Conservation (phyloP, 257 asterid species). For the Phtheirospermum japonicum region DNA sequence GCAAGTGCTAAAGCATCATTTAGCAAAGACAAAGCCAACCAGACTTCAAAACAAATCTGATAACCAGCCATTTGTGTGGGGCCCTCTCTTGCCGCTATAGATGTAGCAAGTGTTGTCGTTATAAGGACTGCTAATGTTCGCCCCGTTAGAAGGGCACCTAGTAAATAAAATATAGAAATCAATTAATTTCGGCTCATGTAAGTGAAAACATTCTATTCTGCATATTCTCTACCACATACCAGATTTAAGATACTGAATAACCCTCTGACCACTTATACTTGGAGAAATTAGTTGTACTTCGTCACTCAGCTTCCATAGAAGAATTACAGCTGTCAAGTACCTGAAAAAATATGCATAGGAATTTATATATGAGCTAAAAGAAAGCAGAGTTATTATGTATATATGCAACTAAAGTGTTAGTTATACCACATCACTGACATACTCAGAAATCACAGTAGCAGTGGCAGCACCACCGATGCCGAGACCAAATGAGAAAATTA, state of each 20-base stretch:
- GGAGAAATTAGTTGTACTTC: conserved; percentile 69
- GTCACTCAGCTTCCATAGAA: conserved; percentile 71
- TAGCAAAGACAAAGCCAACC: conserved; percentile 92
- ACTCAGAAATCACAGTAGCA: conserved; percentile 96
- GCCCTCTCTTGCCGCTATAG: conserved; percentile 90
- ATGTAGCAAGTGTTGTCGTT: conserved; percentile 81
- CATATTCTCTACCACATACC: conserved; percentile 38
- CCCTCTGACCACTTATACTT: conserved; percentile 56
- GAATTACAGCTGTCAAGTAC: conserved; percentile 75
- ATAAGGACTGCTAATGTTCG: conserved; percentile 78
- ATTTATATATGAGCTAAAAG: conserved; percentile 17
- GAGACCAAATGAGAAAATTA: conserved; percentile 61
- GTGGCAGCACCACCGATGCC: conserved; percentile 91
- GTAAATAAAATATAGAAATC: conserved; percentile 29
- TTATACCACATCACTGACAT: conserved; percentile 84
- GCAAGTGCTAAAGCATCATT: conserved; percentile 97
- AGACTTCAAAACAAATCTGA: conserved; percentile 89
- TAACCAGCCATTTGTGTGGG: conserved; percentile 81
- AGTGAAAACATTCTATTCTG: neutral
- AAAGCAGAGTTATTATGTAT: conserved; percentile 7
- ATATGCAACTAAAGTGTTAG: conserved; percentile 32
- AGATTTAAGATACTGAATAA: conserved; percentile 69
- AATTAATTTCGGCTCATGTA: conserved; percentile 14
- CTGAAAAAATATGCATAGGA: conserved; percentile 38
- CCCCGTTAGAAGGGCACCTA: conserved; percentile 79